Percentiles rank a stretch among this genome's conserved stretches.
These are phyloP conservation scores for Hygrophorus russula DNA, from an alignment of 768 basidiomycete genomes.

Conservation along the genomic window DNA sequence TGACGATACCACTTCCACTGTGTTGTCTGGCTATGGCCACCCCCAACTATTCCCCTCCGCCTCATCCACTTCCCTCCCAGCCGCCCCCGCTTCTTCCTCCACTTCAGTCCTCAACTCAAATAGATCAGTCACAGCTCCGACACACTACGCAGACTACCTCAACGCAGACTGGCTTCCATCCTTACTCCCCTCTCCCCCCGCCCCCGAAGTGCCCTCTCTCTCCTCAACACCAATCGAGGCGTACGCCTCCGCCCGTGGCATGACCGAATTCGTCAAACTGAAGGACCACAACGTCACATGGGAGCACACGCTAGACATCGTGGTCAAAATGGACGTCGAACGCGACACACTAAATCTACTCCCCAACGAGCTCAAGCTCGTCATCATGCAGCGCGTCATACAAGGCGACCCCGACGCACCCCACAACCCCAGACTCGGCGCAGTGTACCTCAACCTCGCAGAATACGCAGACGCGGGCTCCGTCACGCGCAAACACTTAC, in stretches of 20 bases:
- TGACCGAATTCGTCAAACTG: constrained; percentile 47
- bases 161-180: constrained; percentile 5
- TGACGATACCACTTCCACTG: too few species aligned
- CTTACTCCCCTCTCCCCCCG: constrained; percentile 8
- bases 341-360: constrained; percentile 39
- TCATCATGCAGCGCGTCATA: constrained; percentile 51
- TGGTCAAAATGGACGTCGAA: constrained; percentile 50
- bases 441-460: constrained; percentile 59
- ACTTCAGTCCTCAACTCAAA: too few species aligned
- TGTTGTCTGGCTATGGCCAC: too few species aligned
- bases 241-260: constrained; percentile 39
- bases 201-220: constrained; percentile 4
- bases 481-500: constrained; percentile 54
- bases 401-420: constrained; percentile 44
- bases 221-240: constrained; percentile 4
- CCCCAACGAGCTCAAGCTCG: constrained; percentile 54
- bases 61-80: too few species aligned
- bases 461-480: constrained; percentile 56
- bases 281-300: constrained; percentile 56
- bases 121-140: neutral
- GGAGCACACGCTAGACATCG: constrained; percentile 44
- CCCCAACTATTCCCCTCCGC: too few species aligned
- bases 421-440: constrained; percentile 51
- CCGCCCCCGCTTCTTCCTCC: too few species aligned
- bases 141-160: constrained; percentile 5